These are phyloP conservation scores for Stagonosporopsis vannaccii DNA, from an alignment of 2,329 filamentous ascomycete species.

Conservation along the genomic window DNA sequence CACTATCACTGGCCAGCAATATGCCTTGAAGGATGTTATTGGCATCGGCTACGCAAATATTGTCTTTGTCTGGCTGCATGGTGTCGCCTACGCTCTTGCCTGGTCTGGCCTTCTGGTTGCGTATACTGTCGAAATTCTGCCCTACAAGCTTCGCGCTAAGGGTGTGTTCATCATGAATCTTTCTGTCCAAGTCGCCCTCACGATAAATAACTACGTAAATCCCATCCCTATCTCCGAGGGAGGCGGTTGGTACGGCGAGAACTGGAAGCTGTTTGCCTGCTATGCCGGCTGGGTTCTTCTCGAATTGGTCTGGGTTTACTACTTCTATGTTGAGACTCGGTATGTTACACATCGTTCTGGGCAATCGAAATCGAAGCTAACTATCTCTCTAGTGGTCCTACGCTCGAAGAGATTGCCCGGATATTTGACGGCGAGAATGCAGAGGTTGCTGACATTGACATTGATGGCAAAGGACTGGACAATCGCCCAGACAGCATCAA, in stretches of 20 bases:
- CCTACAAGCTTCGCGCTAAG: constrained; percentile 55
- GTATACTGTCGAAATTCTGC: constrained; percentile 57
- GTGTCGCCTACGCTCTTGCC: constrained; percentile 57
- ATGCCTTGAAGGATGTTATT: constrained; percentile 51
- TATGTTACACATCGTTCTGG: constrained; percentile 13
- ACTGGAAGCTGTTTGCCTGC: constrained; percentile 69
- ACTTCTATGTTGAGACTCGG: constrained; percentile 69
- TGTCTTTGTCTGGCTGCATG: constrained; percentile 56
- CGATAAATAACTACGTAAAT: constrained; percentile 66
- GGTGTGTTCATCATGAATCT: constrained; percentile 64
- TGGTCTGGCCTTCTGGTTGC: constrained; percentile 64
- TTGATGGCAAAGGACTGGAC: constrained; percentile 19
- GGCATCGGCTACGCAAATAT: constrained; percentile 52
- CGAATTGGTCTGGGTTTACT: constrained; percentile 67
- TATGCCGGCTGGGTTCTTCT: constrained; percentile 67
- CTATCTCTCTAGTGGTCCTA: constrained; percentile 63
- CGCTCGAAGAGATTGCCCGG: constrained; percentile 70
- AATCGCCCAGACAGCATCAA: constrained; percentile 21
- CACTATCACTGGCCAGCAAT: constrained; percentile 49
- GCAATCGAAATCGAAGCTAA: constrained; percentile 13
- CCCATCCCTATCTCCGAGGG: constrained; percentile 49
- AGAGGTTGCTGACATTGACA: constrained; percentile 34
- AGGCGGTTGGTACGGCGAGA: constrained; percentile 64
- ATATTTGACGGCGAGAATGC: constrained; percentile 71
- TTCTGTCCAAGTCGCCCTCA: constrained; percentile 65